These are phyloP conservation scores for Melanogaster broomeanus DNA, from an alignment of 768 basidiomycete species.

Conservation along the genomic window DNA sequence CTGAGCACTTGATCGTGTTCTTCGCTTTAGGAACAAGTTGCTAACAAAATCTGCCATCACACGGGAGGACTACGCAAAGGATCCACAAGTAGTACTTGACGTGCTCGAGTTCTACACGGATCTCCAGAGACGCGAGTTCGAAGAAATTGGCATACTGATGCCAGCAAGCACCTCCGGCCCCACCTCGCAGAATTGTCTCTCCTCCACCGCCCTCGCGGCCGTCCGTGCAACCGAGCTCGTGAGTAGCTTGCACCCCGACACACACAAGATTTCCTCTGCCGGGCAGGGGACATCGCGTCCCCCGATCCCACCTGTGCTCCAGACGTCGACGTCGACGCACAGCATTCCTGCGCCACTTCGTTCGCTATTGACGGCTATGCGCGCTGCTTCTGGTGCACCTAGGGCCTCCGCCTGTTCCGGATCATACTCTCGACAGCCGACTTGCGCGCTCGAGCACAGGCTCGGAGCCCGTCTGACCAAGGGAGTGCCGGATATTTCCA, in stretches of 20 bases:
- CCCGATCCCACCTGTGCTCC: constrained; percentile 26
- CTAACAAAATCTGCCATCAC: constrained; percentile 97
- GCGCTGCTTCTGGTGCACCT: constrained; percentile 55
- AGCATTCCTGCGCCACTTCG: constrained; percentile 70
- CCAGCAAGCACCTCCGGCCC: constrained; percentile 22
- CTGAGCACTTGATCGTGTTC: neutral
- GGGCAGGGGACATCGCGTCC: constrained; percentile 32
- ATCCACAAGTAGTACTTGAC: constrained; percentile 96
- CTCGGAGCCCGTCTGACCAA: constrained; percentile 50
- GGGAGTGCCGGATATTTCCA: constrained; percentile 30
- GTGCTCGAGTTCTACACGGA: constrained; percentile 99
- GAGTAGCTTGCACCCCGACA: constrained; percentile 48
- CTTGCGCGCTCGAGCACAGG: constrained; percentile 63
- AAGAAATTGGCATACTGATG: constrained; percentile 50
- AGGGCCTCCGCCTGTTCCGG: constrained; percentile 39
- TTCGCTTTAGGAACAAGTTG: constrained; percentile 82
- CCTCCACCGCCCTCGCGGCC: constrained; percentile 47
- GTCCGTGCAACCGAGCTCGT: constrained; percentile 66
- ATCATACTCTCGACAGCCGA: constrained; percentile 66
- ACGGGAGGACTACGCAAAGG: constrained; percentile 94
- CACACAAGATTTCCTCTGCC: constrained; percentile 41
- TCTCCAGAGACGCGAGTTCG: constrained; percentile 92
- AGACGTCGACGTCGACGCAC: constrained; percentile 41
- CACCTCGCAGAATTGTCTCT: constrained; percentile 37
- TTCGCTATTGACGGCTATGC: constrained; percentile 58